Conservation (phyloP, 2,329 filamentous ascomycete species). For the Lachnum nothofagi region DNA sequence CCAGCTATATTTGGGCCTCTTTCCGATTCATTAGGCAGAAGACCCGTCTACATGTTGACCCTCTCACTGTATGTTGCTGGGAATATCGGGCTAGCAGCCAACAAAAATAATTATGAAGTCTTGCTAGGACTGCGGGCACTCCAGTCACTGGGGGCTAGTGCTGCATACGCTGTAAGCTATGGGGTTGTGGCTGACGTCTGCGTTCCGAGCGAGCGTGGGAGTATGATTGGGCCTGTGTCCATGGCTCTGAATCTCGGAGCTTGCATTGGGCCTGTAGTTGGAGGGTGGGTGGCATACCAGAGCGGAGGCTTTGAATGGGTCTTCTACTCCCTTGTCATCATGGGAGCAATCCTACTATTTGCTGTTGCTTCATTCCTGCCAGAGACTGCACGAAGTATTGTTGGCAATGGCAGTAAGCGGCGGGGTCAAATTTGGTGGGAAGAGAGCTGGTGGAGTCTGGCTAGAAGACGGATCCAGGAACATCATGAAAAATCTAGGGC, state of each 20-base stretch:
- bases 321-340: constrained; percentile 34
- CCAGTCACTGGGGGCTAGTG: constrained; percentile 55
- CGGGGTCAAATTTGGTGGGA: background rate
- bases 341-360: constrained; percentile 32
- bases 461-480: background rate
- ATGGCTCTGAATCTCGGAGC: constrained; percentile 1
- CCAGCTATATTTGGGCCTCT: constrained; percentile 51
- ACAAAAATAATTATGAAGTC: constrained; percentile 41
- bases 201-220: constrained; percentile 61
- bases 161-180: constrained; percentile 53
- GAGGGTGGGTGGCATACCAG: constrained; percentile 31
- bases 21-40: constrained; percentile 47
- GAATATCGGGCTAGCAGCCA: constrained; percentile 48
- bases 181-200: constrained; percentile 67
- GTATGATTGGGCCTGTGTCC: constrained; percentile 35
- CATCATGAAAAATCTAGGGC: background rate
- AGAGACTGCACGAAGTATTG: constrained; percentile 38
- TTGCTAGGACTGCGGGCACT: constrained; percentile 49
- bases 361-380: constrained; percentile 36
- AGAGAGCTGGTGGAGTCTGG: background rate
- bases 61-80: constrained; percentile 49
- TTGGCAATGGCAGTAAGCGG: constrained; percentile 32
- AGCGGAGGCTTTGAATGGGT: constrained; percentile 34
- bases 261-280: constrained; percentile 28
- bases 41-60: constrained; percentile 48